Evolutionary conservation across 1,139 yeast species (phyloP).

Genomic region (Hanseniaspora sp.): DNA sequence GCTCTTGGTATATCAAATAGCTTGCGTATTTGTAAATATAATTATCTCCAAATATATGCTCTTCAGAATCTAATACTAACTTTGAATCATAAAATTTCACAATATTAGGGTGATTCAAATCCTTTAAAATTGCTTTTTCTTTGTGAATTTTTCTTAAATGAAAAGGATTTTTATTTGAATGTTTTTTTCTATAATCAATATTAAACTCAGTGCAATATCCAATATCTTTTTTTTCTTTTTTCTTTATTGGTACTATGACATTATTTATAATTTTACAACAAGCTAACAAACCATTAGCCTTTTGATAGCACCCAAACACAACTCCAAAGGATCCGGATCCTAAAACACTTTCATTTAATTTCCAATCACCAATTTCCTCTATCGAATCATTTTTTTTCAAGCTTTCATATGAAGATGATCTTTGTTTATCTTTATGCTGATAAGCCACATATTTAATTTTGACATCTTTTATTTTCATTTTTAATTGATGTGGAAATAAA

Average conservation of each 20-base stretch:
- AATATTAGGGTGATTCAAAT: slow-evolving; percentile 38
- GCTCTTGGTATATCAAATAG: slow-evolving; percentile 42
- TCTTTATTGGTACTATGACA: background rate
- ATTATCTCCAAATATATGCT: slow-evolving; percentile 18
- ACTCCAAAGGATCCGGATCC: slow-evolving; percentile 58
- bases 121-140: slow-evolving; percentile 37
- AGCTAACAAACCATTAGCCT: background rate
- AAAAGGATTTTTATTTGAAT: background rate
- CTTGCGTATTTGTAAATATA: slow-evolving; percentile 30
- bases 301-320: slow-evolving; percentile 29
- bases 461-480: background rate
- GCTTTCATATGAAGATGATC: background rate
- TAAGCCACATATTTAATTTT: background rate
- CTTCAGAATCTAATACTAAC: slow-evolving; percentile 15
- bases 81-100: slow-evolving; percentile 35
- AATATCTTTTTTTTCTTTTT: background rate
- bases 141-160: slow-evolving; percentile 23
- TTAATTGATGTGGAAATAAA: slow-evolving; percentile 26
- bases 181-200: background rate
- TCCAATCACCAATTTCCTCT: background rate
- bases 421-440: background rate
- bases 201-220: background rate
- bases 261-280: slow-evolving; percentile 14
- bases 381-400: background rate
- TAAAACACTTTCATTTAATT: slow-evolving; percentile 21